phyloP scores from a whole-genome alignment of 1,284 basidiomycete genomes.

The Rhodotorula sp. region DNA sequence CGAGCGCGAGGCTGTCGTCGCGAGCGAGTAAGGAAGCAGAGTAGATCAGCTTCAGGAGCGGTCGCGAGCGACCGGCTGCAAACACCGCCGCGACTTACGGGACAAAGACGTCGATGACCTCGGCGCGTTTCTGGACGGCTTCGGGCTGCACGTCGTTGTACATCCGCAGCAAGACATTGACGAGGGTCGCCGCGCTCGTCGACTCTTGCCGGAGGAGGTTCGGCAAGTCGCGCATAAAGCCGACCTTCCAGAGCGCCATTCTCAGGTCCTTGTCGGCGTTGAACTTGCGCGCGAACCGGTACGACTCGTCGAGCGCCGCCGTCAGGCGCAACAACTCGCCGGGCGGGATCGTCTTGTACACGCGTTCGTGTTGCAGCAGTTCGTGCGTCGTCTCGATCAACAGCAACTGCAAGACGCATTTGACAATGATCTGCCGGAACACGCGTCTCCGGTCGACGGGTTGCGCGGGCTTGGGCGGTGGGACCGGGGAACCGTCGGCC shows the following conservation, averaged over 20 bases:
- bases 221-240: slow-evolving; percentile 99
- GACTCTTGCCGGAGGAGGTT: slow-evolving; percentile 99
- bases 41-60: not conserved
- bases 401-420: slow-evolving; percentile 95
- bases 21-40: not conserved
- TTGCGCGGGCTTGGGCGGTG: slow-evolving; percentile 43
- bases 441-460: slow-evolving; percentile 69
- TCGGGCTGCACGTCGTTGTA: slow-evolving; percentile 86
- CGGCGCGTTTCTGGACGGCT: slow-evolving; percentile 73
- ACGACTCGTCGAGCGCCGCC: slow-evolving; percentile 92
- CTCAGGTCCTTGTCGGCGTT: slow-evolving; percentile 98
- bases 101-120: slow-evolving; percentile 82
- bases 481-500: slow-evolving; percentile 7
- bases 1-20: slow-evolving; percentile 70
- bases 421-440: slow-evolving; percentile 99
- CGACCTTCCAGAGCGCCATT: slow-evolving; percentile 98
- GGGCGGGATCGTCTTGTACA: slow-evolving; percentile 92
- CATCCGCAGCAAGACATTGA: slow-evolving; percentile 88
- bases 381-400: slow-evolving; percentile 98
- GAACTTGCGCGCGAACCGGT: slow-evolving; percentile 94
- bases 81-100: slow-evolving; percentile 63
- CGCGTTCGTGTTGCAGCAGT: slow-evolving; percentile 82
- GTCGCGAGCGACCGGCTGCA: slow-evolving; percentile 16
- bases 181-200: slow-evolving; percentile 89
- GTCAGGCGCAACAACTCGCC: slow-evolving; percentile 88